Conservation (phyloP, 1,139 yeast genomes). For the Kodamaea suecica region DNA sequence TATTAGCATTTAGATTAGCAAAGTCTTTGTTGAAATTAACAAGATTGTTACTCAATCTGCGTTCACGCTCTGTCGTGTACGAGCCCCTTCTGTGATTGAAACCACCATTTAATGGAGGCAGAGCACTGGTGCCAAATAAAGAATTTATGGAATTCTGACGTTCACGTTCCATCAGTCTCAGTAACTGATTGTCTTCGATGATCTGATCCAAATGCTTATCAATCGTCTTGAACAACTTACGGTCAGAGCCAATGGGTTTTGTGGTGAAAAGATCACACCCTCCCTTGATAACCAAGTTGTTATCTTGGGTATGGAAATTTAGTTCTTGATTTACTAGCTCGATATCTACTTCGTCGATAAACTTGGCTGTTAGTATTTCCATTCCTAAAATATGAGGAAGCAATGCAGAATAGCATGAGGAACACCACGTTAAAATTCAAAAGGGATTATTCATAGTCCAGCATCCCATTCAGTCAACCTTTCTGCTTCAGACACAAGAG, state of each 20-base stretch:
- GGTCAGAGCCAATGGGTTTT: constrained; percentile 86
- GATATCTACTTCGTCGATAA: constrained; percentile 87
- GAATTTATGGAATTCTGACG: constrained; percentile 38
- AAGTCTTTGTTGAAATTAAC: constrained; percentile 12
- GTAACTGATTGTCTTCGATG: constrained; percentile 52
- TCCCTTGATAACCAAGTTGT: constrained; percentile 71
- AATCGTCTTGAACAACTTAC: constrained; percentile 81
- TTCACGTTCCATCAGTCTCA: constrained; percentile 42
- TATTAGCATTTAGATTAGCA: constrained; percentile 13
- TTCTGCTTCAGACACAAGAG: too few species aligned
- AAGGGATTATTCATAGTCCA: too few species aligned
- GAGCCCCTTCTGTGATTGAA: constrained; percentile 22
- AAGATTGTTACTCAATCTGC: constrained; percentile 24
- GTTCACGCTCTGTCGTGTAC: constrained; percentile 23
- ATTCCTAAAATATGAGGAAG: too few species aligned
- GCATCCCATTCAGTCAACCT: too few species aligned
- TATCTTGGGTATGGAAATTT: constrained; percentile 83
- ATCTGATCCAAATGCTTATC: constrained; percentile 76
- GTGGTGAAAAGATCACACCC: constrained; percentile 94
- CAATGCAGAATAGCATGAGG: not conserved
- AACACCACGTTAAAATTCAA: too few species aligned
- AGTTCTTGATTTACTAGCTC: constrained; percentile 85
- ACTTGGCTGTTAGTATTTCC: constrained; percentile 37
- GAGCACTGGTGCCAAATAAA: constrained; percentile 36
- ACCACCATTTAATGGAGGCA: constrained; percentile 21